A percentile compares a stretch with the other conserved stretches of the same genome.
phyloP scores from a whole-genome alignment of 768 basidiomycete species.

The Pholiota conissans region DNA sequence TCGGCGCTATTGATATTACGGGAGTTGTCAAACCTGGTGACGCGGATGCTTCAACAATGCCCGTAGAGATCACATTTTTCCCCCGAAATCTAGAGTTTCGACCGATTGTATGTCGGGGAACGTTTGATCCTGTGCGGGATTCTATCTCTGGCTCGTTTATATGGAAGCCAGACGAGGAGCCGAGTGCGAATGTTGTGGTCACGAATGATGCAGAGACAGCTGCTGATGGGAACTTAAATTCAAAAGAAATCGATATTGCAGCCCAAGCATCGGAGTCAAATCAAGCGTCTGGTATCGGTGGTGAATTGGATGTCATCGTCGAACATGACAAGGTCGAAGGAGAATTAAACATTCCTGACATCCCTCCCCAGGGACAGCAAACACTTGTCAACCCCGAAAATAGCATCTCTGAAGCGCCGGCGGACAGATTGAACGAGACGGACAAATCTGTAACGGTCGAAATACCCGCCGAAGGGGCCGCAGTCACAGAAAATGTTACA shows the following conservation, averaged over 20 bases:
- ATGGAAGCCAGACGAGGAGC: neutral
- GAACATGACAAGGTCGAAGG: too few relatives aligned
- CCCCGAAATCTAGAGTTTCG: neutral
- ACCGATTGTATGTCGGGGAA: neutral
- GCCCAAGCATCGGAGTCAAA: too few relatives aligned
- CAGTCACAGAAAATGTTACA: neutral
- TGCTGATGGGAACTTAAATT: neutral
- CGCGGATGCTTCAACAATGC: neutral
- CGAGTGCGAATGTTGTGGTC: neutral
- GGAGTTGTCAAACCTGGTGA: neutral
- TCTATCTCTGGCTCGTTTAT: neutral
- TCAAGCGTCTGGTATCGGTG: too few relatives aligned
- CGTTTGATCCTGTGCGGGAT: neutral
- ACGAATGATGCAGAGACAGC: neutral
- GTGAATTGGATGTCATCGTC: too few relatives aligned
- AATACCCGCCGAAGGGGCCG: neutral
- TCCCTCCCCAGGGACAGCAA: too few relatives aligned
- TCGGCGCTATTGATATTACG: neutral
- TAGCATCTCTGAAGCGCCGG: too few relatives aligned
- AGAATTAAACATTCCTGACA: too few relatives aligned
- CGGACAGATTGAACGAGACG: too few relatives aligned
- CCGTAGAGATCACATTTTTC: neutral
- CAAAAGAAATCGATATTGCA: neutral
- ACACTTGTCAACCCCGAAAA: too few relatives aligned
- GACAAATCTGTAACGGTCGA: too few relatives aligned